These are phyloP conservation scores for Debaryomyces coudertii DNA, from an alignment of 1,139 yeast species.

Conservation along the genomic window DNA sequence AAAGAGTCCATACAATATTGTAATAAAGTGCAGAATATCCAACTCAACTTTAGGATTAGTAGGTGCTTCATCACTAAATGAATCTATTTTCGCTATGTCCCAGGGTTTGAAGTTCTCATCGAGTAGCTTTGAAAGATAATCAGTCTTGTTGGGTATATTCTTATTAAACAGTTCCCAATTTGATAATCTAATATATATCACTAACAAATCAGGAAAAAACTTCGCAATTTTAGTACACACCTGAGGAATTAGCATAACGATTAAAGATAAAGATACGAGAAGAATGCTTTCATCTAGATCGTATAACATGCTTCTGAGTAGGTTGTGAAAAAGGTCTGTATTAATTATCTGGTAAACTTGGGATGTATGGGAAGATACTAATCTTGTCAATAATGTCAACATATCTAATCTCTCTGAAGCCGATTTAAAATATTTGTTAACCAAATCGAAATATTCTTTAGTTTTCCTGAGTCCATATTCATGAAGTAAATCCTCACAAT, in stretches of 20 bases:
- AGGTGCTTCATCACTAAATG: not conserved
- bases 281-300: conserved; percentile 51
- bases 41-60: conserved; percentile 19
- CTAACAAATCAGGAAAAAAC: conserved; percentile 47
- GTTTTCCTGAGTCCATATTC: conserved; percentile 44
- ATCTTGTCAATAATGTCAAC: conserved; percentile 35
- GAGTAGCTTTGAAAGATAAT: conserved; percentile 13
- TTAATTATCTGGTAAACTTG: conserved; percentile 36
- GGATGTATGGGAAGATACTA: conserved; percentile 33
- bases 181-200: conserved; percentile 47
- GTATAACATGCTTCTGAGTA: conserved; percentile 44
- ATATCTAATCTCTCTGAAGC: conserved; percentile 37
- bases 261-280: conserved; percentile 42
- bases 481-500: conserved; percentile 42
- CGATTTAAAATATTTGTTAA: conserved; percentile 35
- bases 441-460: conserved; percentile 31
- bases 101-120: conserved; percentile 15
- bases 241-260: conserved; percentile 61
- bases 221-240: conserved; percentile 38
- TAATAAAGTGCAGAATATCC: conserved; percentile 30
- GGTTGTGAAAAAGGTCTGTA: conserved; percentile 42
- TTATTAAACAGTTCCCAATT: conserved; percentile 31
- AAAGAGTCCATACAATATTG: conserved; percentile 62
- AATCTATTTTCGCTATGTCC: conserved; percentile 19
- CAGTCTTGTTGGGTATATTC: conserved; percentile 16